Base-by-base conservation (phyloP, 1,284 basidiomycete species). In the Rhodotorula sp. region DNA sequence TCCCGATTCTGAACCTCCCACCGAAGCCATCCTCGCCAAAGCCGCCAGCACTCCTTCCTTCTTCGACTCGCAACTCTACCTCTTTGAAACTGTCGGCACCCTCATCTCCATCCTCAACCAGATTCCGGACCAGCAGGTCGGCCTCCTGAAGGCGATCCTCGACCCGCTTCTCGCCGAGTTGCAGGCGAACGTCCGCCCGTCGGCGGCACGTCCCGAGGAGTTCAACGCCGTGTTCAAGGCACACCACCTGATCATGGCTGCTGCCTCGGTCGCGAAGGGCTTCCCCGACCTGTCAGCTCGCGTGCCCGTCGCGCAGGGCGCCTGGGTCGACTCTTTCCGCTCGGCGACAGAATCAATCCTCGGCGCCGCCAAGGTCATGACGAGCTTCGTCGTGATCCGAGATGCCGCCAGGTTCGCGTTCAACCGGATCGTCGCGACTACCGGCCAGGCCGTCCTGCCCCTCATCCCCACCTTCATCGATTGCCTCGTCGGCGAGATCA, bases 391-490 rank as follows among this genome's bases (percentile, higher is more conserved):
- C 77, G 87, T 91, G 46, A 89, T 99, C 54, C 87, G 96, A 60
- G 94, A 99, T 79, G 94, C 96, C 59, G 89, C 91, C n/a, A 87
- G 94, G 29, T 91, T 91, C 76, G 90, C 96, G 0, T 99, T 99
- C 80, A 90, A 94, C 24, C 89, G 94, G 57, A 92, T 99, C 74
- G 86, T 98, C 66, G 90, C 89, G 22, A 92, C 91, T 2, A 90
- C 92, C 44, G 92, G 94, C 29, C 88, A 90, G 9, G 89, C 87
- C 60, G 87, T 93, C 68, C 74, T 83, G 55, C 78, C 83, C 77
- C 57, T 82, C 76, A 91, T 96, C 61, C 91, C 93, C 10, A 83
- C 88, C 30, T 82, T 99, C 62, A 97, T 98, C 86, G 85, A 87
- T 55, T 90, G 90, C 77, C 86, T 99, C 36, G 86, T 99, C 59